A percentile compares a stretch with the other conserved stretches of the same genome.
These are phyloP conservation scores for Umbelopsis vinacea DNA, from an alignment of 192 early-diverging fungal species.

Conservation along the genomic window DNA sequence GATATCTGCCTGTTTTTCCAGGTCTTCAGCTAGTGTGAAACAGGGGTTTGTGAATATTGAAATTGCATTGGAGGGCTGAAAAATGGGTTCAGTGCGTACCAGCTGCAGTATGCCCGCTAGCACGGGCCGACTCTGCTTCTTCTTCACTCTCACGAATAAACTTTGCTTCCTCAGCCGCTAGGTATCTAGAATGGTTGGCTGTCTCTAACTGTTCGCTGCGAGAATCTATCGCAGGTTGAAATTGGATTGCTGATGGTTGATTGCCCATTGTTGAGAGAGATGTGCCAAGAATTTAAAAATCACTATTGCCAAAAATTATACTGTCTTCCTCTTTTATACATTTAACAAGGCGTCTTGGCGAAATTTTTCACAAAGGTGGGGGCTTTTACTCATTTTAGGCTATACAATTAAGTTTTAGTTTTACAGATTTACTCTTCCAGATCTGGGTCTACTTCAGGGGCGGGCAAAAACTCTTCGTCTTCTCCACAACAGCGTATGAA, in stretches of 20 bases:
- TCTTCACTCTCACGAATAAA: slow-evolving; percentile 11
- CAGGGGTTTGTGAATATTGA: neutral
- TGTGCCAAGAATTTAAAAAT: neutral
- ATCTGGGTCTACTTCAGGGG: slow-evolving; percentile 31
- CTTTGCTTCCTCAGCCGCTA: slow-evolving; percentile 3
- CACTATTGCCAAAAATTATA: neutral
- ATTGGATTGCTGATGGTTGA: slow-evolving; percentile 14
- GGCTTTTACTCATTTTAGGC: no score
- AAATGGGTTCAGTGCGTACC: neutral
- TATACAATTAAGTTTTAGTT: no score
- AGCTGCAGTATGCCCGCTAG: neutral
- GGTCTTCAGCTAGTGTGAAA: neutral
- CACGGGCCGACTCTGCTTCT: slow-evolving; percentile 13
- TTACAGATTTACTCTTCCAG: slow-evolving; percentile 7
- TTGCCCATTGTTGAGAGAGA: neutral
- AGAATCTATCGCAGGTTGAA: slow-evolving; percentile 6
- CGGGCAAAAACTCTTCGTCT: slow-evolving; percentile 52
- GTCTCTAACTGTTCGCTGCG: neutral
- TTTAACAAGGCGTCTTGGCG: no score
- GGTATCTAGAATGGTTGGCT: neutral
- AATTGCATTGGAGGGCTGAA: neutral
- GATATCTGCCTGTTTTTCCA: slow-evolving; percentile 5
- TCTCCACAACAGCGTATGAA: slow-evolving; percentile 46
- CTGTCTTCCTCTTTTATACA: no score
- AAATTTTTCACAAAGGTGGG: no score